Percentiles rank a stretch among this genome's conserved stretches.
phyloP scores from a whole-genome alignment of 768 basidiomycete species.

The Agaricus sinodeliciosus region DNA sequence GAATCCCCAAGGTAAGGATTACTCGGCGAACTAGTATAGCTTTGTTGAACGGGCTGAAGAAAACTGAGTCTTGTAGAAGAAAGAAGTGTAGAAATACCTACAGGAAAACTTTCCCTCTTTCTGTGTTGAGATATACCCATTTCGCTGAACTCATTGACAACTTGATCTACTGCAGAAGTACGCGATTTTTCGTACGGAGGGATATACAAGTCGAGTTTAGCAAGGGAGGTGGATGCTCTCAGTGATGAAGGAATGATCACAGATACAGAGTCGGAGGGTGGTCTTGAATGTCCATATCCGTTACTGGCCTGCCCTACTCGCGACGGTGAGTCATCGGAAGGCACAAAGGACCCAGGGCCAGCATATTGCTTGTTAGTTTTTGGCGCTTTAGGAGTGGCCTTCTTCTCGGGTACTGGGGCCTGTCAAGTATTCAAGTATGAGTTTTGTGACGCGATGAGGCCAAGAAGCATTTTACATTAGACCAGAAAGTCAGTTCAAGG shows the following conservation, averaged over 20 bases:
- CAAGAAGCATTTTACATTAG: slow-evolving; percentile 48
- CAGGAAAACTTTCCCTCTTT: slow-evolving; percentile 50
- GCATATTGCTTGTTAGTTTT: slow-evolving; percentile 60
- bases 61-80: background rate
- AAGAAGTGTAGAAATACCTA: slow-evolving; percentile 26
- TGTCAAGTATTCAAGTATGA: slow-evolving; percentile 20
- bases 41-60: slow-evolving; percentile 28
- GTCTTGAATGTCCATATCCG: slow-evolving; percentile 29
- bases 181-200: slow-evolving; percentile 61
- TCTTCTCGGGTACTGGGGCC: slow-evolving; percentile 80
- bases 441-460: background rate
- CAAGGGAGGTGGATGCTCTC: slow-evolving; percentile 54
- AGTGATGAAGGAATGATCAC: slow-evolving; percentile 51
- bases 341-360: slow-evolving; percentile 71
- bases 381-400: slow-evolving; percentile 39
- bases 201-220: slow-evolving; percentile 61
- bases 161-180: slow-evolving; percentile 39
- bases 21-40: slow-evolving; percentile 29
- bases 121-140: slow-evolving; percentile 45
- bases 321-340: slow-evolving; percentile 35
- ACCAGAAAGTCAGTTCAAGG: slow-evolving; percentile 95
- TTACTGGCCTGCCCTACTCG: slow-evolving; percentile 27
- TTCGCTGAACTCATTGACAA: slow-evolving; percentile 63
- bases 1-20: slow-evolving; percentile 26
- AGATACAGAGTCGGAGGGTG: slow-evolving; percentile 30